Evolutionary conservation across 2,329 filamentous ascomycete genomes (phyloP), one percentile per base, ranked within the genome.

Genomic region (Polychaeton citri): DNA sequence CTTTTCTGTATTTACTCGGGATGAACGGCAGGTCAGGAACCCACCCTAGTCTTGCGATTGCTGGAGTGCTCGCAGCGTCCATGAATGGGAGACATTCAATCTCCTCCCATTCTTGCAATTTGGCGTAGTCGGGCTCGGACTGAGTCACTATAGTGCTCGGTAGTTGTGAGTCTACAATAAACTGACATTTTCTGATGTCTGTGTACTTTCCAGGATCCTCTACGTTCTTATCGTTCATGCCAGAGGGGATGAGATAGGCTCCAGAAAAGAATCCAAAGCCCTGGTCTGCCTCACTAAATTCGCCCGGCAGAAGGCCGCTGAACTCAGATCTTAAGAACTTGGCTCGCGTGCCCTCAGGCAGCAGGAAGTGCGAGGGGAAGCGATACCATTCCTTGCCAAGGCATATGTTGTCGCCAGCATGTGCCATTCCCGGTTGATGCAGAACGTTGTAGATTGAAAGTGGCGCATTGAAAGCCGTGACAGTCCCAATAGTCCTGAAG

Each of bases 361-460:
- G 67, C 55, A 90, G 86, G 63, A 86, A 96, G 0, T 87, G 92
- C 1, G 82, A 88, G 2, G 90, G 88, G 54, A 95, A 96, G 21
- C 90, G 82, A 58, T 98, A 95, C 90, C 90, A 98, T 55, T 98
- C 90, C 56, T 96, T 98, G 19, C 84, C 86, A 26, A 94, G 73
- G 57, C 90, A 98, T 2, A 98, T 74, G 13, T 69, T 76, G 43
- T 84, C 79, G 12, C 78, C 81, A 6, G 30, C 10, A 0, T 63
- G 59, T 2, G 74, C 71, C 5, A 81, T 47, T 1, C 65, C 69
- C 6, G 63, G 51, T 10, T 67, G 68, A 33, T 73, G 66, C 1
- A 96, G 65, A 1, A 78, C 76, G 21, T 68, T 56, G 54, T 86
- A 87, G 12, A 87, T 64, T 16, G 69, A 69, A 30, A 87, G 57